Conservation (phyloP, 257 asterid species). For the Leonotis leonurus region DNA sequence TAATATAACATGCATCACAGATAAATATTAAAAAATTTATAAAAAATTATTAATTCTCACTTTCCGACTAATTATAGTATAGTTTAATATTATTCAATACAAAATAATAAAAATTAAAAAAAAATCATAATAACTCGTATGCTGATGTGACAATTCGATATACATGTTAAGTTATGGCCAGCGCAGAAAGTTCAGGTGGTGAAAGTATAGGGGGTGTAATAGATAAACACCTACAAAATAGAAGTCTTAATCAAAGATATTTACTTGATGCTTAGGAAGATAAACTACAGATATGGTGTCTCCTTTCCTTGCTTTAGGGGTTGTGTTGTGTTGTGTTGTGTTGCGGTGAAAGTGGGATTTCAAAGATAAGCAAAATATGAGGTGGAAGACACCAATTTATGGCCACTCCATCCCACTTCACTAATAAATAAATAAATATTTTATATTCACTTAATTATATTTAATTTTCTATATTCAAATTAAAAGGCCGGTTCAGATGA, state of each 20-base stretch:
- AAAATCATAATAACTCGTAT: too few species aligned
- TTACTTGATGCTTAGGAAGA: not conserved
- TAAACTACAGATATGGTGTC: slow-evolving; percentile 10
- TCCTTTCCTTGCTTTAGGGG: slow-evolving; percentile 27
- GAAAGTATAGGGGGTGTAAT: too few species aligned
- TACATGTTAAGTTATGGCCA: too few species aligned
- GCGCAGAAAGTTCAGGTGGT: too few species aligned
- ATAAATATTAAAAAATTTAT: too few species aligned
- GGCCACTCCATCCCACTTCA: slow-evolving; percentile 22
- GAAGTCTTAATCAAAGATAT: slow-evolving; percentile 1
- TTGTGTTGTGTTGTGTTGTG: slow-evolving; percentile 9
- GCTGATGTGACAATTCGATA: too few species aligned
- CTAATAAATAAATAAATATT: not conserved
- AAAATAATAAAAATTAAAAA: too few species aligned
- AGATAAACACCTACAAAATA: not conserved
- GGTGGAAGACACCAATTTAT: slow-evolving; percentile 27
- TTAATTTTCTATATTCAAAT: not conserved
- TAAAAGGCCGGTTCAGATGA: not conserved
- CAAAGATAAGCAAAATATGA: slow-evolving; percentile 15
- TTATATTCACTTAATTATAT: too few species aligned
- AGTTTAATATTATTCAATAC: too few species aligned
- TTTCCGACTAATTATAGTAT: too few species aligned
- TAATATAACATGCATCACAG: too few species aligned
- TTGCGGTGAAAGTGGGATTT: slow-evolving; percentile 20
- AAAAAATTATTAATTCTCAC: too few species aligned